Evolutionary conservation across 148 eudicot genomes (phyloP).

Genomic region (Heliamphora exappendiculata): DNA sequence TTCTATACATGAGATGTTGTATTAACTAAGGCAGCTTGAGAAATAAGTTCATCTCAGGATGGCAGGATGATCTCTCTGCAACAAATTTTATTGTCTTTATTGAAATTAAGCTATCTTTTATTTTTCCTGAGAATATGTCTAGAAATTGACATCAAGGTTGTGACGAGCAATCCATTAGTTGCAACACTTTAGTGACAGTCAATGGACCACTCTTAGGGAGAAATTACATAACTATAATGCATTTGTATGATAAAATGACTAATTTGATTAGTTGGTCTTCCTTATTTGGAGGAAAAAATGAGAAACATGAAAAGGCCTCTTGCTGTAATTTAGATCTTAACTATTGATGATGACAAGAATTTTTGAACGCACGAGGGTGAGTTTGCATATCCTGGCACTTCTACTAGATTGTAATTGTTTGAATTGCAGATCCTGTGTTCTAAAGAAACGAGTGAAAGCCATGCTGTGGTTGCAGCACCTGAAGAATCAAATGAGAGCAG

Average conservation of each 20-base stretch:
- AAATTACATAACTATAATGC: background rate
- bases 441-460: constrained; percentile 16
- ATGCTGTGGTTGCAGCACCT: constrained; percentile 13
- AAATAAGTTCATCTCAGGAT: background rate
- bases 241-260: background rate
- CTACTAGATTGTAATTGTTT: constrained; percentile 4
- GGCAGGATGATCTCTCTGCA: background rate
- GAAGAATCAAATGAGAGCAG: constrained; percentile 22
- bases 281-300: background rate
- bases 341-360: background rate
- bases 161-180: background rate
- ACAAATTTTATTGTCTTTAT: background rate
- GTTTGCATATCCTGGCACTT: background rate
- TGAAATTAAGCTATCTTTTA: background rate
- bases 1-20: background rate
- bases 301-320: background rate
- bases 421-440: constrained; percentile 32
- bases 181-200: background rate
- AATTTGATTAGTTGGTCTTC: background rate
- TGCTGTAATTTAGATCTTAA: background rate
- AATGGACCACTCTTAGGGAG: background rate
- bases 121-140: background rate
- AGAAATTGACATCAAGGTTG: background rate
- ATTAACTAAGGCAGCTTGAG: background rate
- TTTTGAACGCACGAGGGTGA: too few species aligned